phyloP scores from a whole-genome alignment of 768 basidiomycete species.

The Pleurotus tuber-regium region DNA sequence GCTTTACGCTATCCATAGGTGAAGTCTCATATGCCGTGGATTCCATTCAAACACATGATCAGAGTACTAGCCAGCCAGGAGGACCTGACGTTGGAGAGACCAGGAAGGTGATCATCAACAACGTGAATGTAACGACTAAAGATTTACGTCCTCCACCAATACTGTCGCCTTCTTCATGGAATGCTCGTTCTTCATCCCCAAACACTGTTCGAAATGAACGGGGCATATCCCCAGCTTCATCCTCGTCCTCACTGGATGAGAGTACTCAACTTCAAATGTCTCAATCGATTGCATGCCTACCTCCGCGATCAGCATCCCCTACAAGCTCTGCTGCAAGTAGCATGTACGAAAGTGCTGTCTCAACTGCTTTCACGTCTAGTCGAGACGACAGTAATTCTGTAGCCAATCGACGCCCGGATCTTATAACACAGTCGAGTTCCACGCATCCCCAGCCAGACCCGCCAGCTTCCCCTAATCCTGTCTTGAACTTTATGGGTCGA shows the following conservation, averaged over 20 bases:
- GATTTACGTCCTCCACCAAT: constrained; percentile 30
- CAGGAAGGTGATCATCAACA: constrained; percentile 55
- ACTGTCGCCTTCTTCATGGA: constrained; percentile 17
- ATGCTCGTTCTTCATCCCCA: constrained; percentile 12
- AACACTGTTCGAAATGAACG: constrained; percentile 16
- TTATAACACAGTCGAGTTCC: not conserved
- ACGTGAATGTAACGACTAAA: constrained; percentile 50
- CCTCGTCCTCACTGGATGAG: constrained; percentile 63
- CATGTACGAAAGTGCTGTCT: constrained; percentile 78
- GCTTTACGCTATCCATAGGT: constrained; percentile 56
- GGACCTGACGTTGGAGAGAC: constrained; percentile 24
- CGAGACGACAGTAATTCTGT: not conserved
- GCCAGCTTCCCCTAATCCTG: too few species aligned
- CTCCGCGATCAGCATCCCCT: constrained; percentile 43
- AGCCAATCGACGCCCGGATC: not conserved
- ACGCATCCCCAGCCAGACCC: not conserved
- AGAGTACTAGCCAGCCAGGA: constrained; percentile 3
- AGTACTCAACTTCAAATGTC: constrained; percentile 67
- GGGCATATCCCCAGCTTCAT: constrained; percentile 45
- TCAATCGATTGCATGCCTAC: constrained; percentile 67
- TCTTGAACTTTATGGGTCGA: too few species aligned
- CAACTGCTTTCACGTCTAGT: constrained; percentile 22
- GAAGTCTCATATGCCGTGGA: constrained; percentile 60
- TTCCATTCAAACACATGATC: constrained; percentile 11
- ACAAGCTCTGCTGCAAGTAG: constrained; percentile 54